Evolutionary conservation across 306 rosid species (phyloP).

Genomic region (Argentina anserina): DNA sequence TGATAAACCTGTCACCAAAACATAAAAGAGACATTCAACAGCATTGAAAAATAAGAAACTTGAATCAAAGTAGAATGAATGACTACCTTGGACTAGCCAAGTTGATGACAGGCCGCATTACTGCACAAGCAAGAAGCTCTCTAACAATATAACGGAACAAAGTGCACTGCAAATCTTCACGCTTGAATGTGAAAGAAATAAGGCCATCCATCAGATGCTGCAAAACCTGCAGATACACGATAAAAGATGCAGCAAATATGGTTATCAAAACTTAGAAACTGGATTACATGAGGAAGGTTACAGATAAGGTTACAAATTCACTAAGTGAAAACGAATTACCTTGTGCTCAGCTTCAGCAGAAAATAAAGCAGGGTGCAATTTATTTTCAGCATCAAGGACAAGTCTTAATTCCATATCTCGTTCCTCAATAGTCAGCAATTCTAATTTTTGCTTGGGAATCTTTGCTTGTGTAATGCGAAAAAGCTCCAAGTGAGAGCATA

Average conservation of each 20-base stretch:
- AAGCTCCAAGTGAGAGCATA: conserved; percentile 85
- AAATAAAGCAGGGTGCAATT: conserved; percentile 95
- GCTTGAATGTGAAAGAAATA: conserved; percentile 67
- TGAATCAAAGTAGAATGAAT: conserved; percentile 20
- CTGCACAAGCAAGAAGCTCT: conserved; percentile 98
- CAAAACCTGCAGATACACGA: conserved; percentile 62
- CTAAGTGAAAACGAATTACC: conserved; percentile 46
- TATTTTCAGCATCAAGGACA: conserved; percentile 70
- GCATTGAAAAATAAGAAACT: conserved; percentile 17
- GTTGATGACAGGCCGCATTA: conserved; percentile 81
- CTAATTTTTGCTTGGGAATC: conserved; percentile 54
- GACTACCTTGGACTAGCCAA: conserved; percentile 84
- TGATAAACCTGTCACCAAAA: conserved; percentile 74
- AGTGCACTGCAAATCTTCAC: conserved; percentile 82
- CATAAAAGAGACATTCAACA: conserved; percentile 27
- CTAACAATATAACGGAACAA: conserved; percentile 74
- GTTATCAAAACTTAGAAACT: conserved; percentile 21
- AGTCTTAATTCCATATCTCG: conserved; percentile 67
- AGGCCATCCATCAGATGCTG: conserved; percentile 93
- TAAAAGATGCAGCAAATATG: conserved; percentile 30
- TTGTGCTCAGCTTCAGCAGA: conserved; percentile 97
- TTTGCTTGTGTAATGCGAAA: conserved; percentile 75
- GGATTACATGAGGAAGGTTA: conserved; percentile 11
- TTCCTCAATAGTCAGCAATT: conserved; percentile 49
- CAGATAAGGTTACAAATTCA: conserved; percentile 20